Evolutionary conservation across 108 stramenopile genomes (phyloP), one percentile per base, ranked within the genome.

Genomic region (Seminavis robusta): DNA sequence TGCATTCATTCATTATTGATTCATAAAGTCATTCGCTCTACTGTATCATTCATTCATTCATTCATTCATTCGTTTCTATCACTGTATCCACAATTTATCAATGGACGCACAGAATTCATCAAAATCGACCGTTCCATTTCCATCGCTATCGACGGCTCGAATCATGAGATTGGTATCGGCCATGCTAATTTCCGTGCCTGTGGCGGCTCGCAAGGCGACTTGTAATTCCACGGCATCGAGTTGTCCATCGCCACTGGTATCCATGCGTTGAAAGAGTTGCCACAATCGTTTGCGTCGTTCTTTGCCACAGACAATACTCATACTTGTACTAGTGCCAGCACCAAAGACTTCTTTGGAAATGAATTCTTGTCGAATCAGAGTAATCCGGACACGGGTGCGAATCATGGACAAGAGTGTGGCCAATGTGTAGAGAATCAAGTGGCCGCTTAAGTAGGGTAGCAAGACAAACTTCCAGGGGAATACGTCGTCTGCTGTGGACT

Each of bases 121-220:
- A 28, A 58, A 58, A 29, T 58, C 42, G 16, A 58, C 16, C 20
- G 28, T 1, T n/a, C 42, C 56, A 25, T 44, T 43, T 13, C 56
- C 42, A 17, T 27, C 36, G 9, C 30, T 30, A 41, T 58, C 56
- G 27, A 29, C 56, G 9, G 56, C 26, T 8, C 17, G 16, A 26
- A 58, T 37, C 16, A 58, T 45, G 2, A 8, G 3, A 16, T 25
- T 23, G 8, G 39, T 27, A 6, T 43, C 56, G 27, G 43, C 56
- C 2, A 58, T 17, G 1, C 43, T 16, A 4, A 58, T 2, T 32
- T 44, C 42, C 13, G 26, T 17, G 15, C 43, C 56, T n/a, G 32
- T 20, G n/a, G 42, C 24, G 15, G 23, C n/a, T 11, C 25, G 21
- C 21, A 47, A 8, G 3, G 46, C 46, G 15, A 15, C 15, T 47